A percentile compares a stretch with the other conserved stretches of the same genome.
Evolutionary conservation across 116 monocot genomes (phyloP).

Genomic region (Phalaenopsis hybrid): DNA sequence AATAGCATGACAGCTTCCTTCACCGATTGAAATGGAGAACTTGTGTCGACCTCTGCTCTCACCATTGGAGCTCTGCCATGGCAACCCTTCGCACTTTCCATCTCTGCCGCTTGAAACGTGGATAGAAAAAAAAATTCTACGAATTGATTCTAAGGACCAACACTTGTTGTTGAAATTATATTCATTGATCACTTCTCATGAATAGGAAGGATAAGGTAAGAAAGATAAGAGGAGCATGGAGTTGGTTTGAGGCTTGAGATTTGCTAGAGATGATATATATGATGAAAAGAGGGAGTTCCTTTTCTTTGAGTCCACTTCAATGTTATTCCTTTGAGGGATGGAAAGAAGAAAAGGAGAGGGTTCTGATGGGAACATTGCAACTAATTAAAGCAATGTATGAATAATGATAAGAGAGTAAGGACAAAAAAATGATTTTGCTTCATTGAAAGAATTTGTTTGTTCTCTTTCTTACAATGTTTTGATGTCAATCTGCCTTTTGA

Average conservation of each 20-base stretch:
- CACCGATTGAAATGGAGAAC: constrained; percentile 46
- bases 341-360: not conserved
- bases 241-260: constrained; percentile 16
- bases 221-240: constrained; percentile 11
- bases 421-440: no score
- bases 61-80: not conserved
- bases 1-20: constrained; percentile 53
- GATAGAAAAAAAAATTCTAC: not conserved
- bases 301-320: constrained; percentile 83
- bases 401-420: no score
- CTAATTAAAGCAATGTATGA: not conserved
- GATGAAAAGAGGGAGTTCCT: constrained; percentile 43
- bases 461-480: no score
- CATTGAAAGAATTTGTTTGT: no score
- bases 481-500: no score
- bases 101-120: not conserved
- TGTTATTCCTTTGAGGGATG: constrained; percentile 30
- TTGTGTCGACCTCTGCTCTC: constrained; percentile 53
- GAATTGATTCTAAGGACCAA: not conserved
- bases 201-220: no score
- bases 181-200: no score
- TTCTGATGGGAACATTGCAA: not conserved
- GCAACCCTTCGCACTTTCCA: not conserved
- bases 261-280: constrained; percentile 18
- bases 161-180: no score